A percentile compares a stretch with the other conserved stretches of the same genome.
Conservation (phyloP, 768 basidiomycete genomes). For the Amanita muscaria region DNA sequence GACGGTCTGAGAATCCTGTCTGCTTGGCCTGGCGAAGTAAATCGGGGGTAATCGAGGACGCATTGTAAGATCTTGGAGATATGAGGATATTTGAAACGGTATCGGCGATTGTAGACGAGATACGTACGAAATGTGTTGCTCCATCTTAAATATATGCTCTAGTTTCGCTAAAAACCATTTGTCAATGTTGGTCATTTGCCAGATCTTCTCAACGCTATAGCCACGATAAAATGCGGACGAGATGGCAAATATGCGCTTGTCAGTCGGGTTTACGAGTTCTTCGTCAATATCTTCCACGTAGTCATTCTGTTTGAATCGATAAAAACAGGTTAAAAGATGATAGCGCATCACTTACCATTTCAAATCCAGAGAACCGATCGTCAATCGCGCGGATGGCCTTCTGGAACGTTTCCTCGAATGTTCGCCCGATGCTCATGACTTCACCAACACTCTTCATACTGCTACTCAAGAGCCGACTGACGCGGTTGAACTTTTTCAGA, state of each 20-base stretch:
- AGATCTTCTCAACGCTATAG: conserved; percentile 91
- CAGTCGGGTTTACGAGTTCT: conserved; percentile 90
- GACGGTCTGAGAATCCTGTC: conserved; percentile 91
- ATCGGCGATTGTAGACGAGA: background rate
- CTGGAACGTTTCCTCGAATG: conserved; percentile 97
- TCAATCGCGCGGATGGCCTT: conserved; percentile 97
- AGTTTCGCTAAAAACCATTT: conserved; percentile 96
- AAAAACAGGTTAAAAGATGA: background rate
- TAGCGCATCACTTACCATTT: conserved; percentile 41
- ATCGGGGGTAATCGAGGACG: conserved; percentile 52
- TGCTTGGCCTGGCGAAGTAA: conserved; percentile 82
- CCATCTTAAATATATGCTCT: conserved; percentile 75
- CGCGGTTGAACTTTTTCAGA: conserved; percentile 93
- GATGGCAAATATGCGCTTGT: conserved; percentile 95
- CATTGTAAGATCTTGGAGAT: conserved; percentile 44
- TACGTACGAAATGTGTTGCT: conserved; percentile 65
- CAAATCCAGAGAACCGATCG: conserved; percentile 89
- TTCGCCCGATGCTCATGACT: conserved; percentile 98
- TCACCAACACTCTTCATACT: conserved; percentile 99
- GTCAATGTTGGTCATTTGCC: conserved; percentile 97
- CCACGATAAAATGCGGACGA: conserved; percentile 89
- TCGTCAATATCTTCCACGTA: conserved; percentile 87
- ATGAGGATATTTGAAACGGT: background rate
- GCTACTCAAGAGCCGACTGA: conserved; percentile 82
- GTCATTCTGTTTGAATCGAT: conserved; percentile 50